Percentiles rank a stretch among this genome's conserved stretches.
phyloP scores from a whole-genome alignment of 805 yeast species.

The Hanseniaspora taiwanica region DNA sequence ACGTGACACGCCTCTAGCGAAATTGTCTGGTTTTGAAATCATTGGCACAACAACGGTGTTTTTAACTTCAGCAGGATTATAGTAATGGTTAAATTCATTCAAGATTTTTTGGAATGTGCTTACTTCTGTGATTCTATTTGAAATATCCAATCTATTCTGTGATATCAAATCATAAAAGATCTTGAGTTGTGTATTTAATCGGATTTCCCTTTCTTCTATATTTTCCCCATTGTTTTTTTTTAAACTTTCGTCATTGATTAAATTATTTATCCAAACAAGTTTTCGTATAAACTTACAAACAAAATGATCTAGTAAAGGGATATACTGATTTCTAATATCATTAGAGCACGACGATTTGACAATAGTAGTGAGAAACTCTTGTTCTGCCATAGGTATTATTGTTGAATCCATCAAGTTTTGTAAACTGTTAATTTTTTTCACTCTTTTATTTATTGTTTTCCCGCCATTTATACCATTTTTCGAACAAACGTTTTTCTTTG shows the following conservation, averaged over 20 bases:
- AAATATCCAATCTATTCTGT: conserved; percentile 15
- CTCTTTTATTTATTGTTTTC: too few relatives aligned
- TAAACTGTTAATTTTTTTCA: too few relatives aligned
- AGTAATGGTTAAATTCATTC: neutral
- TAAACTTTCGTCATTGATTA: conserved; percentile 22
- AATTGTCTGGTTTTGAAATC: too few relatives aligned
- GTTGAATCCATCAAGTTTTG: too few relatives aligned
- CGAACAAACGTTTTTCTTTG: too few relatives aligned
- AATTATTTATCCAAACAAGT: conserved; percentile 29
- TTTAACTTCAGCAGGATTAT: neutral
- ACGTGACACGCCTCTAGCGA: too few relatives aligned
- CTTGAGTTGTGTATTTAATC: conserved; percentile 11
- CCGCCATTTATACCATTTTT: too few relatives aligned
- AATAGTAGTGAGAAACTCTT: neutral
- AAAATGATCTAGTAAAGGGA: conserved; percentile 28
- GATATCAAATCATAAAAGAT: conserved; percentile 16
- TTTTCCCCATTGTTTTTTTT: conserved; percentile 2
- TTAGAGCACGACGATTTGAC: conserved; percentile 1
- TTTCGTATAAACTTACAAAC: conserved; percentile 30
- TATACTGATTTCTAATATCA: conserved; percentile 28
- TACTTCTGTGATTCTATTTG: conserved; percentile 9
- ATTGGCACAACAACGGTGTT: neutral
- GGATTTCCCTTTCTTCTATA: neutral
- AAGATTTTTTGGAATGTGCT: neutral
- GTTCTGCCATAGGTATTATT: neutral